Percentiles rank a stretch among this genome's conserved stretches.
Conservation (phyloP, 371 early-diverging fungal species). For the Syncephalis fuscata region DNA sequence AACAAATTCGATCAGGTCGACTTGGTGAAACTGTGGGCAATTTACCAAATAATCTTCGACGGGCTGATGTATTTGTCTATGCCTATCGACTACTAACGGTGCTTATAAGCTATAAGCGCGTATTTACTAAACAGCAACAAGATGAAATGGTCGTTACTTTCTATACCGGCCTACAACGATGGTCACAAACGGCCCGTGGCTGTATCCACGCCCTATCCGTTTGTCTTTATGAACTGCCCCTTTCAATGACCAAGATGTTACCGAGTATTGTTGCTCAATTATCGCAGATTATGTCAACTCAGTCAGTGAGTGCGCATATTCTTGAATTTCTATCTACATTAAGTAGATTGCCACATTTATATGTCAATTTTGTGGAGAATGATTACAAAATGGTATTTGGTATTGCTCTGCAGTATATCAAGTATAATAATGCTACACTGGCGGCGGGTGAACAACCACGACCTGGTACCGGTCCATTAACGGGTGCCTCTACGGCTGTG, state of each 20-base stretch:
- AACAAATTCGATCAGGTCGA: background rate
- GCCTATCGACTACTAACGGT: constrained; percentile 51
- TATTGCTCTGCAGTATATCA: constrained; percentile 80
- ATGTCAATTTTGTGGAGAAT: constrained; percentile 61
- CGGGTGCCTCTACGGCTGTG: constrained; percentile 7
- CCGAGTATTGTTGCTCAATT: constrained; percentile 53
- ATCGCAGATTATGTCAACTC: constrained; percentile 68
- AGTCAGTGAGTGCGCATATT: constrained; percentile 67
- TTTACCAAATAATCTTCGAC: constrained; percentile 30
- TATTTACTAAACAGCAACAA: constrained; percentile 44
- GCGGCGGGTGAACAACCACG: constrained; percentile 2
- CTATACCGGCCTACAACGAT: constrained; percentile 55
- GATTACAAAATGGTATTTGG: constrained; percentile 85
- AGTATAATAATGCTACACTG: constrained; percentile 26
- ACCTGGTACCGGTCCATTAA: constrained; percentile 6
- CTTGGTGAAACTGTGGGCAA: background rate
- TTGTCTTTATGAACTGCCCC: constrained; percentile 68
- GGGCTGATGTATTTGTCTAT: constrained; percentile 39
- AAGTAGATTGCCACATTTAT: constrained; percentile 62
- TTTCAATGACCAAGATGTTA: constrained; percentile 54
- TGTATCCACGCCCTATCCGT: constrained; percentile 74
- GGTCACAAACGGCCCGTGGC: constrained; percentile 49
- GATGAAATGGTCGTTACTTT: constrained; percentile 65
- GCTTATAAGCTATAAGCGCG: constrained; percentile 55
- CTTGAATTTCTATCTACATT: constrained; percentile 79